Evolutionary conservation across 768 basidiomycete species (phyloP), one percentile per base, ranked within the genome.

Genomic region (Lyophyllum shimeji): DNA sequence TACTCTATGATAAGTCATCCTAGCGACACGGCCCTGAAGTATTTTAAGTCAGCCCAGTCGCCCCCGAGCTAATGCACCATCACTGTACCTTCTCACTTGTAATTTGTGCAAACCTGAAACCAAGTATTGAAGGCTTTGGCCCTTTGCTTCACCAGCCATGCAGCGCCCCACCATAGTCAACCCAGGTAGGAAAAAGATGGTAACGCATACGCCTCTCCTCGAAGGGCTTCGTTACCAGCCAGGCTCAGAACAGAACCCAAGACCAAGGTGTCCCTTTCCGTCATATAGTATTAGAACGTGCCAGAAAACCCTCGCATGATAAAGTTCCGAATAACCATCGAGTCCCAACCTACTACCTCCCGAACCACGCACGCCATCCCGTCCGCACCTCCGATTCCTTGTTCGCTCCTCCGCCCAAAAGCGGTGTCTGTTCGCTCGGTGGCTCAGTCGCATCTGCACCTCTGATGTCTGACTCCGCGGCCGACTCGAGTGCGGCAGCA

Each of bases 391-490:
- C 39, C 20, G 31, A 5, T 23, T 34, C 48, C 21, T 20, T 29
- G 17, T 23, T 39, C 31, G 48, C 29, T n/a, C 24, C 17, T 12
- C 40, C 51, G 0, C 52, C 59, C 42, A 68, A 49, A 17, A 68
- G 50, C 20, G 65, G 65, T 12, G 67, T 64, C 46, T 61, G 58
- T 44, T 69, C 66, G 21, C 46, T 58, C 1, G 56, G 48, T 37
- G 33, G 12, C 29, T 56, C 57, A 13, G 51, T 53, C 13, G 23
- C 44, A 7, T 13, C 37, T 15, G 27, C 46, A 27, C 44, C 53
- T 44, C 65, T 62, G n/a, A 68, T 61, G 49, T 68, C 65, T 6
- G 55, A 60, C 21, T 62, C 67, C 7, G 57, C 64, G 3, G 67
- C 65, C 13, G 57, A 60, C 46, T 65, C 62, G 43, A 66, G 53